phyloP scores from a whole-genome alignment of 169 alveolate species.

The Eimeria sp. region DNA sequence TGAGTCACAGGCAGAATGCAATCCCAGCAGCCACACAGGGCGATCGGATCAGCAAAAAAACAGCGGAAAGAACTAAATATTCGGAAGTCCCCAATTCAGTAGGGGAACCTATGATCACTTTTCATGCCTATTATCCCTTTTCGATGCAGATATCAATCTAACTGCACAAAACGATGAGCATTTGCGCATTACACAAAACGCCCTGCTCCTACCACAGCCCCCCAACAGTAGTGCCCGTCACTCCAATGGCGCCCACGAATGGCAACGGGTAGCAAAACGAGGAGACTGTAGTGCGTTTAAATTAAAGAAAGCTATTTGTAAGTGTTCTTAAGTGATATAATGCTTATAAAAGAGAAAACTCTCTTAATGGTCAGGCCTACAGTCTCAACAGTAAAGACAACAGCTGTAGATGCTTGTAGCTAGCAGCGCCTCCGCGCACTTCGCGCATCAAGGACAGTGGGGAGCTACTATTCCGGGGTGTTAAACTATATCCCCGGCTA shows the following conservation, averaged over 20 bases:
- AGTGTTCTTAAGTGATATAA: background rate
- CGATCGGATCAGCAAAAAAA: conserved; percentile 17
- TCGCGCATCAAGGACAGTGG: background rate
- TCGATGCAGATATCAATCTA: background rate
- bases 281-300: background rate
- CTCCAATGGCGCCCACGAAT: background rate
- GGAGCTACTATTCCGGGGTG: background rate
- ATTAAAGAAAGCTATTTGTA: background rate
- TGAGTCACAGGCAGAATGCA: background rate
- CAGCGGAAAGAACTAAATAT: background rate
- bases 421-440: background rate
- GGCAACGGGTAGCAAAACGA: background rate
- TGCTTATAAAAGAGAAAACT: background rate
- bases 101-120: background rate
- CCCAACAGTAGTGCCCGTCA: background rate
- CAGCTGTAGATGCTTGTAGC: background rate
- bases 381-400: background rate
- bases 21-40: background rate
- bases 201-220: conserved; percentile 38
- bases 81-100: background rate
- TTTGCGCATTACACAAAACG: conserved; percentile 1
- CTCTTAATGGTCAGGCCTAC: background rate
- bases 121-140: background rate
- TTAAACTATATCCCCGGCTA: background rate
- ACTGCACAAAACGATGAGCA: background rate